Base-by-base conservation (phyloP, 192 early-diverging fungal genomes). In the Backusella tuberculispora region DNA sequence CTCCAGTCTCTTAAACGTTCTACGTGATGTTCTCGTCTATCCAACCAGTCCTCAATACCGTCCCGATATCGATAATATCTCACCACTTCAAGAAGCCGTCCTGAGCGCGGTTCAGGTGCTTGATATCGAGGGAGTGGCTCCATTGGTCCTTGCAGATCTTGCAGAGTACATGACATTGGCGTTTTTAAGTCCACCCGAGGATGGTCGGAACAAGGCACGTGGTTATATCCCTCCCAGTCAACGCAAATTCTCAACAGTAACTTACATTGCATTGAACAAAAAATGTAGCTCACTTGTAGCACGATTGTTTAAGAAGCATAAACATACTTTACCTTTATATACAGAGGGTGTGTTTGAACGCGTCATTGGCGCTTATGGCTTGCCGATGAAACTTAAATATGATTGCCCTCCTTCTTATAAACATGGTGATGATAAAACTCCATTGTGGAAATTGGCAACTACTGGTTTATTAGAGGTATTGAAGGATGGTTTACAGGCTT, bases 261-360 rank as follows among this genome's bases (percentile, higher is more conserved):
- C 94, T 0, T 95, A 90, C 74, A 93, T 95, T 84, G 88, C 91
- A 0, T 76, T 96, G 4, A 87, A 90, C 48, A 93, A 93, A 69
- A 87, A 79, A 19, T 85, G 82, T 14, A 87, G 92, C 71, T 76
- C 81, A 24, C 72, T 81, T 17, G 84, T 93, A 13, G 82, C 85
- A 2, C 78, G 80, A 65, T 45, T 90, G 15, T 89, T 93, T 56
- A 87, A 88, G 14, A 78, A 76, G 10, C 87, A 89, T 78, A 80
- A 82, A 13, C 68, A 76, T 0, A 74, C 85, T 26, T 70, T 78
- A 15, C 82, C 73, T 12, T 65, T 95, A 1, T 95, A 88, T 69
- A 79, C 79, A 0, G 76, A 84, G 40, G 86, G 85, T 0, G 84
- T 85, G 0, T 89, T 84, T 80, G 85, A 83, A 34, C 83, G 81